Base-by-base conservation (phyloP, 108 stramenopile genomes). In the Nitzschia palea region DNA sequence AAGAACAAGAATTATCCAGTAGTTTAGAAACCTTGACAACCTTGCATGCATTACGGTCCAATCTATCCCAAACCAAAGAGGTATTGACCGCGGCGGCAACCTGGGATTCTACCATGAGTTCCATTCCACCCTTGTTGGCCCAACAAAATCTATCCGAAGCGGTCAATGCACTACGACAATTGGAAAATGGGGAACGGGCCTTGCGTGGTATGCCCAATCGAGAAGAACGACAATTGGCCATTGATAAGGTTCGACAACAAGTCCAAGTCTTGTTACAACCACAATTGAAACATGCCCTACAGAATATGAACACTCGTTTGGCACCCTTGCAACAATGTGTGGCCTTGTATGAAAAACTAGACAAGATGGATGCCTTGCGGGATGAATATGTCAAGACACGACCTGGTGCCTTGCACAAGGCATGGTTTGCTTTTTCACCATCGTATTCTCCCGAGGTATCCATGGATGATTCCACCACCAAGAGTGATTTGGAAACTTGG, bases 351-450 rank as follows among this genome's bases (percentile, higher is more conserved):
- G 55, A 62, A 2, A 71, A 76, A 42, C 65, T 93, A 60, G 77
- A 75, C 12, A 89, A 83, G 66, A 84, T 87, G 82, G 87, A 82
- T 61, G 73, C 79, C 15, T 62, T 93, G 63, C 75, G 71, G 59
- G 85, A 93, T 31, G 88, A 93, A 71, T 93, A 93, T 68, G 85
- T 93, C 23, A 81, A 73, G 64, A 85, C 75, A 23, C 74, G 92
- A 29, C 89, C 89, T 27, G 72, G 62, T 15, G 77, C 73, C 32
- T 55, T 89, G 20, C 83, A 88, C 66, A 76, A 77, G 33, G 61
- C 88, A 8, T 93, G 92, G 92, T 93, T 93, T 73, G 69, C 73
- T 15, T 73, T 68, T 58, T 23, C 67, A 26, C 67, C 71, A 8
- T 40, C 71, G 15, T 47, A 68, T 22, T 17, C 50, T 35, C 2